phyloP scores from a whole-genome alignment of 2,329 filamentous ascomycete species.

The Fusarium sp. region DNA sequence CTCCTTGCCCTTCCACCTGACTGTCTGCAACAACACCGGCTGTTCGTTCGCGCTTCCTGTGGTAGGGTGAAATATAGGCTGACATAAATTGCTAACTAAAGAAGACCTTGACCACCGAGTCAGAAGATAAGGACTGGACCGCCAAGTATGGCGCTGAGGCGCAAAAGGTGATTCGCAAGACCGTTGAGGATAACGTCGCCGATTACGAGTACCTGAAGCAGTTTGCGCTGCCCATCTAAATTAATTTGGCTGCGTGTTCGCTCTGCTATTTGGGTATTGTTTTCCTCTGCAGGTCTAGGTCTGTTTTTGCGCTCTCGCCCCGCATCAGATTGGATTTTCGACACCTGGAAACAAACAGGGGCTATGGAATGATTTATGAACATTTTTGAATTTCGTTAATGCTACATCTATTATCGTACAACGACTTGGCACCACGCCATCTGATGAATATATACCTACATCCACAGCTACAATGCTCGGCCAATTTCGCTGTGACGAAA shows the following conservation, averaged over 20 bases:
- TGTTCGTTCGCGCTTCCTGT: conserved; percentile 41
- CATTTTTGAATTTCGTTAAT: conserved; percentile 45
- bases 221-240: conserved; percentile 60
- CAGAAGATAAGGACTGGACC: conserved; percentile 78
- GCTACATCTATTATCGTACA: conserved; percentile 50
- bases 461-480: conserved; percentile 29
- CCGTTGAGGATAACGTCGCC: conserved; percentile 77
- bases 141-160: conserved; percentile 80
- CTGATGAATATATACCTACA: conserved; percentile 39
- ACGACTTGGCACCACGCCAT: conserved; percentile 46
- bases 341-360: conserved; percentile 19
- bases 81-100: conserved; percentile 54
- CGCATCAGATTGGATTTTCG: conserved; percentile 32
- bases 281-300: conserved; percentile 19
- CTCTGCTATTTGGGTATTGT: conserved; percentile 16
- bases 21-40: conserved; percentile 42
- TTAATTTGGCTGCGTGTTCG: conserved; percentile 3
- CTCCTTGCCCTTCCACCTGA: conserved; percentile 34
- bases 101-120: conserved; percentile 73
- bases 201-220: conserved; percentile 87
- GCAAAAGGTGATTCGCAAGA: conserved; percentile 76
- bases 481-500: conserved; percentile 16
- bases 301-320: conserved; percentile 7
- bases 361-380: conserved; percentile 37
- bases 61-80: conserved; percentile 40